Evolutionary conservation across 2,329 filamentous ascomycete species (phyloP), one percentile per base, ranked within the genome.

Genomic region (Microcyclospora tardicrescens): DNA sequence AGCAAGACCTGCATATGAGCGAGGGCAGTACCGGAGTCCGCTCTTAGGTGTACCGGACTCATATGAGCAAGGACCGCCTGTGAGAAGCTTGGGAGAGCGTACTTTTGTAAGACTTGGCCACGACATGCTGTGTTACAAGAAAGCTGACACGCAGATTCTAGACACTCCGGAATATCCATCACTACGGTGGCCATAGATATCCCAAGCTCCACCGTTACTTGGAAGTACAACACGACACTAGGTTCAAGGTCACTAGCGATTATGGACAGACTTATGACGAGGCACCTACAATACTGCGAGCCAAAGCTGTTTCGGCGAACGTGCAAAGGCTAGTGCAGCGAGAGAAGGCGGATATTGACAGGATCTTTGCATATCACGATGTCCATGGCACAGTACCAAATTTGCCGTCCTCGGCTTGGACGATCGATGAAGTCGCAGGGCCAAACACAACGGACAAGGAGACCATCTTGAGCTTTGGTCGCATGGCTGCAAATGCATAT

Each of bases 401-500:
- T 14, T 69, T 93, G 33, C 76, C 79, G 10, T 71, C 78, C 1
- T 79, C 79, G 1, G 82, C 81, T 36, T 98, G 91, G 91, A 80
- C 79, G 0, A 65, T 82, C 47, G 89, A 96, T 49, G 74, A 84
- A 34, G 67, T 95, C 0, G 57, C 75, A 0, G 82, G 79, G 0
- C 91, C 91, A 2, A 80, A 96, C 59, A 65, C 93, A 34, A 84
- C 81, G 3, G 83, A 95, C 58, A 91, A 84, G 61, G 72, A 81
- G 43, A 94, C 85, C 0, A 71, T 98, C 10, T 57, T 96, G 47
- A 84, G 73, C 35, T 73, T 96, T 55, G 89, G 91, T 0, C 77
- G 81, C 50, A 93, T 96, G 77, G 81, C 87, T 1, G 77, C 85
- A 35, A 78, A 96, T 56, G 86, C 91, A 28, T 98, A 98, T 56